Base-by-base conservation (phyloP, 2,329 filamentous ascomycete species). In the Chrysoporthe puriensis region DNA sequence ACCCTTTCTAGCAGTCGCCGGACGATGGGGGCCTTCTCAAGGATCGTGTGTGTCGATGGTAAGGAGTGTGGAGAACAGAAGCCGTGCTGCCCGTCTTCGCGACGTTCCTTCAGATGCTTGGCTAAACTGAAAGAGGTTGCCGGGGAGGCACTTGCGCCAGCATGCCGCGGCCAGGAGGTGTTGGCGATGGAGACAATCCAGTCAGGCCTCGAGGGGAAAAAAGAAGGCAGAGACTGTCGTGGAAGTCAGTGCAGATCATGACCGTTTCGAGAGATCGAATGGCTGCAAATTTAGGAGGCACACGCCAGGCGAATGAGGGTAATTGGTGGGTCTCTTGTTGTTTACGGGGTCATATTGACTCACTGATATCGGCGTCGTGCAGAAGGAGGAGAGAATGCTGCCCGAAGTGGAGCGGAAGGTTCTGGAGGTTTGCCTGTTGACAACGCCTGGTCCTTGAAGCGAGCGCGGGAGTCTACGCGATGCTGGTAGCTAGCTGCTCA, bases 211-310 rank as follows among this genome's bases (percentile, higher is more conserved):
- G 42, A 26, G n/a, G 34, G n/a, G 26, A 14, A 8, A 18, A 48
- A n/a, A 46, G 21, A 32, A 3, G 42, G 48, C 43, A 48, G 42
- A 44, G 43, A 46, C 59, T 61, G 59, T 48, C 59, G 59, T 48
- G 42, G 42, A 48, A n/a, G 59, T 61, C 59, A 61, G 59, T 48
- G 59, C 59, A 48, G 21, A 61, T 61, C 59, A 46, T 46, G 43
- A 18, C 59, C 43, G 43, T 18, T 44, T 46, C 32, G 42, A 46
- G 59, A 48, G 42, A 46, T 32, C 14, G 59, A 32, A 61, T 61
- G 42, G 40, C n/a, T 61, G 59, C 59, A 61, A 46, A 48, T 61
- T n/a, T 34, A 34, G 21, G 43, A 48, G n/a, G 18, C 26, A 40
- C 40, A 21, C 21, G 36, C 26, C n/a, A n/a, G 26, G 42, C 18